A percentile compares a stretch with the other conserved stretches of the same genome.
Evolutionary conservation across 2,329 filamentous ascomycete species (phyloP).

Genomic region (Blastomyces parvus): DNA sequence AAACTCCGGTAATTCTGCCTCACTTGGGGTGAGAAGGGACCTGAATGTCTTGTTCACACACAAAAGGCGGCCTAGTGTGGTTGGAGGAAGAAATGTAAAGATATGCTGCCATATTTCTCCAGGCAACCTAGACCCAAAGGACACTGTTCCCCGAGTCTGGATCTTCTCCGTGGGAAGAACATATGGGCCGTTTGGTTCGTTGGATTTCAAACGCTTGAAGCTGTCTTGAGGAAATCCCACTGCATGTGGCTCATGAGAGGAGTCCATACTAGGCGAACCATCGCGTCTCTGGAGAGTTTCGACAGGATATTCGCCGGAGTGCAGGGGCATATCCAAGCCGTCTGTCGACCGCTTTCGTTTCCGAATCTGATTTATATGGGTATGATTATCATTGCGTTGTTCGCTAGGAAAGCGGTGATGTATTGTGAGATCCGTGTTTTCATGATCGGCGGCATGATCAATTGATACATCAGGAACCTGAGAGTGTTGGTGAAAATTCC

Average conservation of each 20-base stretch:
- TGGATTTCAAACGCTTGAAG: conserved; percentile 17
- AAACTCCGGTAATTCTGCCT: conserved; percentile 25
- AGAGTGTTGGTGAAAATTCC: not conserved
- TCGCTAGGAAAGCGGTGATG: not conserved
- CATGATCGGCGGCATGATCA: not conserved
- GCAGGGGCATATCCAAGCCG: not conserved
- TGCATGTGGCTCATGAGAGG: not conserved
- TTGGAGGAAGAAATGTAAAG: conserved; percentile 57
- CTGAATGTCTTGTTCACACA: conserved; percentile 59
- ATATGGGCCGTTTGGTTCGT: conserved; percentile 4
- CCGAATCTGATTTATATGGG: conserved; percentile 5
- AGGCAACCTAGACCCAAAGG: conserved; percentile 37
- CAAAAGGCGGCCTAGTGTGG: conserved; percentile 55
- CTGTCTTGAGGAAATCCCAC: conserved; percentile 8
- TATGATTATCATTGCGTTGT: conserved; percentile 2
- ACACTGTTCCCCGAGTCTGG: not conserved
- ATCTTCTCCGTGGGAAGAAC: conserved; percentile 9
- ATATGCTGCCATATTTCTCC: conserved; percentile 60
- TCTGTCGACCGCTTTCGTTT: conserved; percentile 12
- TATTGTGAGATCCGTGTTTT: not conserved
- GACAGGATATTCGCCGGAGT: conserved; percentile 1
- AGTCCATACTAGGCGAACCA: not conserved
- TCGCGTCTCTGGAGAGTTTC: conserved; percentile 5
- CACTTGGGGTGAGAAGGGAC: conserved; percentile 46
- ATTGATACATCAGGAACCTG: not conserved